A percentile compares a stretch with the other conserved stretches of the same genome.
Conservation (phyloP, 2,329 filamentous ascomycete genomes). For the Neofusicoccum sp. region DNA sequence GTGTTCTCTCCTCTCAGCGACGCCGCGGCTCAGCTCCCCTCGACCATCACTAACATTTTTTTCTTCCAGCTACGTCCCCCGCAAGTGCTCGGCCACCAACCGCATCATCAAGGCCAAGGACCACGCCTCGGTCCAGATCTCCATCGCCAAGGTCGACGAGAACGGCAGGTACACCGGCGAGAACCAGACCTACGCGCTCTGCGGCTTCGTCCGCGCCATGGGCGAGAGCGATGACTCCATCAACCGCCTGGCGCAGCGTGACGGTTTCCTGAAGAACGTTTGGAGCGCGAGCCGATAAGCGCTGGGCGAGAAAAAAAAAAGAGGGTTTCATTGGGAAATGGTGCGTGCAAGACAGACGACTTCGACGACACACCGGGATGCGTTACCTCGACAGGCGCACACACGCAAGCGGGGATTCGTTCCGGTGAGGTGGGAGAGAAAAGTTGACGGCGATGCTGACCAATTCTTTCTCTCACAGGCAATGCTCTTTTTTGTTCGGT, state of each 20-base stretch:
- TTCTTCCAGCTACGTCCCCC: slow-evolving; percentile 83
- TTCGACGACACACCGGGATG: neutral
- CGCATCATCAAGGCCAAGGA: slow-evolving; percentile 99
- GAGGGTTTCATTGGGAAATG: slow-evolving; percentile 20
- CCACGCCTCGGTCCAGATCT: slow-evolving; percentile 97
- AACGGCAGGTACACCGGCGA: slow-evolving; percentile 96
- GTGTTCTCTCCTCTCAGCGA: neutral
- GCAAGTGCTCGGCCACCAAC: slow-evolving; percentile 99
- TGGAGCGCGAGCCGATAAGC: slow-evolving; percentile 73
- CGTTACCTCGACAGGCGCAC: neutral
- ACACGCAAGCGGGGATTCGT: too few species aligned
- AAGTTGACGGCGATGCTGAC: neutral
- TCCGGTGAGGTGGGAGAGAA: neutral
- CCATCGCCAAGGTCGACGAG: slow-evolving; percentile 97
- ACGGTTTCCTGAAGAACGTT: slow-evolving; percentile 95
- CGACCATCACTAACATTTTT: slow-evolving; percentile 12
- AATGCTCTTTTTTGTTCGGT: slow-evolving; percentile 22
- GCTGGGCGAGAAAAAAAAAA: slow-evolving; percentile 12
- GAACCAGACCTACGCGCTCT: slow-evolving; percentile 96
- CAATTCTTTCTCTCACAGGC: neutral
- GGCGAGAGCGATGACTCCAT: slow-evolving; percentile 96
- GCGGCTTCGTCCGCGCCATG: slow-evolving; percentile 96
- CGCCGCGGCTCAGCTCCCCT: neutral
- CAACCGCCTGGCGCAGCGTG: slow-evolving; percentile 93
- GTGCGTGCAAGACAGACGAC: neutral